Evolutionary conservation across 2,329 filamentous ascomycete species (phyloP), one percentile per base, ranked within the genome.

Genomic region (Fusarium piperis): DNA sequence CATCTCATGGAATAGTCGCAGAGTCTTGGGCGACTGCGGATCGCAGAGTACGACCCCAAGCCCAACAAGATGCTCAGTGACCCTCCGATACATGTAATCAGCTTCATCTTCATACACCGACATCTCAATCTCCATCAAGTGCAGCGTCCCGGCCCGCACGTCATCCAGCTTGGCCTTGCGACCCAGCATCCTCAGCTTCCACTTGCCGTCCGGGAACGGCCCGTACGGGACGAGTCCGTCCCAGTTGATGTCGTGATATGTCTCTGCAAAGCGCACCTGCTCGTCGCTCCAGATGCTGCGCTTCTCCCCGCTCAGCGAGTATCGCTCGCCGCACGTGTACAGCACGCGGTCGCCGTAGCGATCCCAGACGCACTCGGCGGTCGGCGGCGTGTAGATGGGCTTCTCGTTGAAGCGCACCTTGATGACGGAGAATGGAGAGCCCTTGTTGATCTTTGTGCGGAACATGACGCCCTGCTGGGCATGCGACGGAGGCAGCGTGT

Each of bases 121-220:
- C 30, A 74, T 38, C 36, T 74, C 72, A 41, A 74, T 73, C 62
- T 74, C 72, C 59, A 74, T 74, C 13, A 74, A 52, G 26, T 74
- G 72, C 38, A 74, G 20, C 38, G 55, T 35, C 16, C 57, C 71
- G 13, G 62, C 71, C 30, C 59, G 62, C 10, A 75, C 72, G 18
- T 75, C 73, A 32, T 75, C 73, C 2, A 75, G 58, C 41, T 74
- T 73, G 3, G 61, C 70, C 39, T 71, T 71, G 39, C 67, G 64
- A 11, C 64, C 73, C 20, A 67, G 28, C 3, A 72, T 65, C 41
- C 28, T 53, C 20, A 75, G 9, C 57, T 74, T 75, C 73, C 73
- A 75, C 32, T 75, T 75, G 12, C 59, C 71, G 12, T 74, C 58
- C 1, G 65, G 68, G 26, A 62, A 75, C 4, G 70, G 73, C 1